Evolutionary conservation across 1,284 basidiomycete species (phyloP), one percentile per base, ranked within the genome.

Genomic region (Sporisorium exsertum): DNA sequence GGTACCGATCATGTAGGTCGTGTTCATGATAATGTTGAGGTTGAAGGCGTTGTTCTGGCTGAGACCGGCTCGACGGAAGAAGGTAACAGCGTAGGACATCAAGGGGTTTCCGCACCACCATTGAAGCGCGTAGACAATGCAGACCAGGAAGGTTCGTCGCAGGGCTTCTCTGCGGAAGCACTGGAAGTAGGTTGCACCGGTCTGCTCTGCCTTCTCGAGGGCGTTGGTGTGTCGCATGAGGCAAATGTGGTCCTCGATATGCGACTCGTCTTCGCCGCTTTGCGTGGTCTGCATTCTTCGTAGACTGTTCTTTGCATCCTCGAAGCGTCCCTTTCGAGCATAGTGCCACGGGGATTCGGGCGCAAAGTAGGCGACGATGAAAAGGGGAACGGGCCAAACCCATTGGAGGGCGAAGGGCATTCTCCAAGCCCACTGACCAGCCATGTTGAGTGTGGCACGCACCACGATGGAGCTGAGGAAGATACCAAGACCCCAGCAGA

Each of bases 41-140:
- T 84, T 82, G 79, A 86, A 87, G 9, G 87, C 78, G 53, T 81
- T 78, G 20, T 71, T 72, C 29, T 80, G 76, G 12, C 70, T 62
- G 4, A 88, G 75, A 40, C 87, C 87, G 8, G 87, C 87, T 58
- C 87, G 86, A 49, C 84, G 70, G 69, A 87, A 85, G 80, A 88
- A 88, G 47, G 83, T 83, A 78, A 81, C 84, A 6, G 81, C 67
- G 46, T 79, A 78, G 24, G 78, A 78, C 78, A 81, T 81, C 42
- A 86, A 64, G 46, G 75, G 74, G 53, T 54, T 74, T 16, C 84
- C 84, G 46, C 80, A 84, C 37, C 86, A 68, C 66, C 84, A 83
- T 61, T 86, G 86, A 22, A 75, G 74, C 22, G 82, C 63, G 61
- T 72, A 86, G 54, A 83, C 72, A 64, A 80, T 70, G 64, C 79